A percentile compares a stretch with the other conserved stretches of the same genome.
Conservation (phyloP, 2,329 filamentous ascomycete genomes). For the Immersiporthe knoxdaviesiana region DNA sequence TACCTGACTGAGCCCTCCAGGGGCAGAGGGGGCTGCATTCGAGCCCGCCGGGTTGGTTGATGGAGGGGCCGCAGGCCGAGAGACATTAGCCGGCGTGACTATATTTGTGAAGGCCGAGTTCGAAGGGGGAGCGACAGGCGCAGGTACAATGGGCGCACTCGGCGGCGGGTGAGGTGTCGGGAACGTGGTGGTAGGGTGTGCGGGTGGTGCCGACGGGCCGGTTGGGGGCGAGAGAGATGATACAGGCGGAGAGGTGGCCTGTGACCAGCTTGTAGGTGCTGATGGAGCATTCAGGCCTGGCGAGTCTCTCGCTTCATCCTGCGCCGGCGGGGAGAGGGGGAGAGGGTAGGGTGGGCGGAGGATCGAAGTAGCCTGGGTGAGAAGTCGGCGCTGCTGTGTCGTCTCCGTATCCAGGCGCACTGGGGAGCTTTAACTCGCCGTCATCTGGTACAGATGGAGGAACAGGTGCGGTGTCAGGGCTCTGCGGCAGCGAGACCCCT, state of each 20-base stretch:
- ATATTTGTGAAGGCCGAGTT: constrained; percentile 29
- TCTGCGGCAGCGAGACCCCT: constrained; percentile 41
- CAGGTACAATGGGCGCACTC: constrained; percentile 37
- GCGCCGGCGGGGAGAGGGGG: constrained; percentile 37
- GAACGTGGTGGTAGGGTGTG: constrained; percentile 31
- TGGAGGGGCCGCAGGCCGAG: constrained; percentile 30
- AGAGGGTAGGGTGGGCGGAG: constrained; percentile 32
- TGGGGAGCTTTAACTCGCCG: constrained; percentile 36
- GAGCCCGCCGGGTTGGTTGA: constrained; percentile 17
- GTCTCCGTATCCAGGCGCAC: constrained; percentile 34
- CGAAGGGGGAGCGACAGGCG: constrained; percentile 33
- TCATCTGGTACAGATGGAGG: constrained; percentile 33
- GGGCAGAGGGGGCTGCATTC: constrained; percentile 16
- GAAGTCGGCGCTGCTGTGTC: constrained; percentile 22
- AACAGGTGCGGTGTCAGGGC: constrained; percentile 40
- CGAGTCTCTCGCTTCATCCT: constrained; percentile 35
- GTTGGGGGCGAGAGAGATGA: constrained; percentile 38
- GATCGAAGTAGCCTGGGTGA: constrained; percentile 28
- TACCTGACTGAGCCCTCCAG: constrained; percentile 31
- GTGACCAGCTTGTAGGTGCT: constrained; percentile 33
- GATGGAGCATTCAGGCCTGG: constrained; percentile 32
- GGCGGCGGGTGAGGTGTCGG: constrained; percentile 33
- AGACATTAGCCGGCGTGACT: constrained; percentile 30
- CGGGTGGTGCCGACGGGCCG: constrained; percentile 34
- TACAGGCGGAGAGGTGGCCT: constrained; percentile 37